These are phyloP conservation scores for Cryptosporidium canis DNA, from an alignment of 169 alveolate species.

Conservation along the genomic window DNA sequence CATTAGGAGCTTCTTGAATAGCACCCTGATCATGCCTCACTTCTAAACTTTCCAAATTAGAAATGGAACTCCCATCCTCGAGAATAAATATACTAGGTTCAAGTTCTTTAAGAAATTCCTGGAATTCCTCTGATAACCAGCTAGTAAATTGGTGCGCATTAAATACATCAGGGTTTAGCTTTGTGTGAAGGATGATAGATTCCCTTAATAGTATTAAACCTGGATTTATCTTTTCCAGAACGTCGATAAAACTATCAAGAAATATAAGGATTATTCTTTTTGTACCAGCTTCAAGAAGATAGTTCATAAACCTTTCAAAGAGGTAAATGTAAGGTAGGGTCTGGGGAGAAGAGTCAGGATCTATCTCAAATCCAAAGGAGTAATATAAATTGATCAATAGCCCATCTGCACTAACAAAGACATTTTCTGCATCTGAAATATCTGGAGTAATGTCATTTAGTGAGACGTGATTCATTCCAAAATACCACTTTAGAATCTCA, in stretches of 20 bases:
- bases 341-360: slow-evolving; percentile 28
- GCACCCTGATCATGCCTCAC: not conserved
- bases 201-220: slow-evolving; percentile 32
- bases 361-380: slow-evolving; percentile 43
- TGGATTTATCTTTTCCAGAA: slow-evolving; percentile 51
- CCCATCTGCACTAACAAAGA: slow-evolving; percentile 63
- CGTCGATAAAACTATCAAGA: slow-evolving; percentile 11
- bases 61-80: slow-evolving; percentile 68
- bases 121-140: slow-evolving; percentile 61
- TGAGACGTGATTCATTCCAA: slow-evolving; percentile 38
- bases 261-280: slow-evolving; percentile 28
- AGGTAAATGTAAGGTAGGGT: slow-evolving; percentile 56
- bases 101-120: not conserved
- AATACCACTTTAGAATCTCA: slow-evolving; percentile 61
- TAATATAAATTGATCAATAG: slow-evolving; percentile 36
- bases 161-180: slow-evolving; percentile 22
- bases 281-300: slow-evolving; percentile 61
- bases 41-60: slow-evolving; percentile 43
- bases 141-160: slow-evolving; percentile 18
- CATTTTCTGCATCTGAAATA: slow-evolving; percentile 67
- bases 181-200: slow-evolving; percentile 25
- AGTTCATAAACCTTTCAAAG: slow-evolving; percentile 57
- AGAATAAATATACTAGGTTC: slow-evolving; percentile 52
- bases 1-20: slow-evolving; percentile 8
- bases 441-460: slow-evolving; percentile 61